Conservation (phyloP, 2,329 filamentous ascomycete species). For the Cylindrodendrum hubeiense region DNA sequence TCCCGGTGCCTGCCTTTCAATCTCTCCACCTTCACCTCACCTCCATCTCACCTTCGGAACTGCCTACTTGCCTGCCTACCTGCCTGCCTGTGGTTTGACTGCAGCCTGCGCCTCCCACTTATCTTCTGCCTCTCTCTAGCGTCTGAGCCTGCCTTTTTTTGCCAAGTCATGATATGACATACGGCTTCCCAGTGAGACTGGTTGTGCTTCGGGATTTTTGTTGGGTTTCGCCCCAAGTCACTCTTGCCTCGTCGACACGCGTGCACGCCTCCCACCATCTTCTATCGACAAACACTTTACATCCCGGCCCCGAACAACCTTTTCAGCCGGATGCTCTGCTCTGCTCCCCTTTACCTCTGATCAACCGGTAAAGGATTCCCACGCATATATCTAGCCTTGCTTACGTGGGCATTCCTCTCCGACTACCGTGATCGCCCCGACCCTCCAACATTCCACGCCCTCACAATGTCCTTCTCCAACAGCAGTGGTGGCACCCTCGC, state of each 20-base stretch:
- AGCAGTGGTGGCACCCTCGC: slow-evolving; percentile 82
- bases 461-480: slow-evolving; percentile 70
- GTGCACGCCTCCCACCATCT: slow-evolving; percentile 27
- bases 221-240: slow-evolving; percentile 37
- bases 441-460: slow-evolving; percentile 45
- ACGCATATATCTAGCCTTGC: slow-evolving; percentile 31
- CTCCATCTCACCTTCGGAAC: slow-evolving; percentile 15
- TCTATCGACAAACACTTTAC: slow-evolving; percentile 21
- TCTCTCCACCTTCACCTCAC: slow-evolving; percentile 16
- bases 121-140: slow-evolving; percentile 36
- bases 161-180: slow-evolving; percentile 47
- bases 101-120: slow-evolving; percentile 31
- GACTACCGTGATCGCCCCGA: slow-evolving; percentile 40
- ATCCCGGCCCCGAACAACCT: slow-evolving; percentile 14
- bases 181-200: slow-evolving; percentile 42
- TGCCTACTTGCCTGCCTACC: slow-evolving; percentile 31
- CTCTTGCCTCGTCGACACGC: slow-evolving; percentile 30
- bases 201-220: slow-evolving; percentile 43
- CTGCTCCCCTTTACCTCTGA: slow-evolving; percentile 18
- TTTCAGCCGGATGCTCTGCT: slow-evolving; percentile 24
- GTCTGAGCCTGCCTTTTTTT: slow-evolving; percentile 26
- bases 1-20: slow-evolving; percentile 13
- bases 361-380: slow-evolving; percentile 27
- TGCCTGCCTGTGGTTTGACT: slow-evolving; percentile 27
- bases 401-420: slow-evolving; percentile 47